Conservation (phyloP, 208 protist species). For the Tritrichomonas foetus region DNA sequence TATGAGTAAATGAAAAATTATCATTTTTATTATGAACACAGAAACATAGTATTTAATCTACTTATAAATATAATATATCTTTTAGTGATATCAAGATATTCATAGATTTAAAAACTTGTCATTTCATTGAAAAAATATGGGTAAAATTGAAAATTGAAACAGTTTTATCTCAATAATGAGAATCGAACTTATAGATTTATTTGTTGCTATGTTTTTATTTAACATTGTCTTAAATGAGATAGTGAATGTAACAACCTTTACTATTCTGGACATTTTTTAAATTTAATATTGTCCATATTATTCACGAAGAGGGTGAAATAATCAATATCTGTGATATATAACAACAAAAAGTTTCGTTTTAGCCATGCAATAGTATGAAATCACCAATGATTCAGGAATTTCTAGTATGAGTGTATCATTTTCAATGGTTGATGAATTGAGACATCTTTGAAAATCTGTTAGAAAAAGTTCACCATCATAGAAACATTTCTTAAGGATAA, state of each 20-base stretch:
- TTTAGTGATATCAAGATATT: background rate
- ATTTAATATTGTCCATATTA: background rate
- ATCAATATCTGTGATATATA: background rate
- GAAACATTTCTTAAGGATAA: too few relatives aligned
- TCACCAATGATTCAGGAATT: background rate
- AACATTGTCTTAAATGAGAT: background rate
- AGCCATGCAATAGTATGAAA: background rate
- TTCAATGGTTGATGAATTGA: background rate
- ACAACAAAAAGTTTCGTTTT: background rate
- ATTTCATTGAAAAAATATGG: background rate
- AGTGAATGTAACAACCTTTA: background rate
- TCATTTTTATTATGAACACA: background rate
- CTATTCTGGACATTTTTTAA: background rate
- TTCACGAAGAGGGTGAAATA: background rate
- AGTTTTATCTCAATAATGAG: background rate
- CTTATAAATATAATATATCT: background rate
- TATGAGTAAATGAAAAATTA: background rate
- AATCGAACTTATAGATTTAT: background rate
- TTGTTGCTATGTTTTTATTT: background rate
- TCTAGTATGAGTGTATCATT: background rate
- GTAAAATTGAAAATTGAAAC: background rate
- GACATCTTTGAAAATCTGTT: too few relatives aligned
- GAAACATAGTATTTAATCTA: background rate
- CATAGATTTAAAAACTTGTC: background rate
- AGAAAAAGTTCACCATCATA: too few relatives aligned